These are phyloP conservation scores for Pyrus betulifolia DNA, from an alignment of 306 rosid genomes.

Conservation along the genomic window DNA sequence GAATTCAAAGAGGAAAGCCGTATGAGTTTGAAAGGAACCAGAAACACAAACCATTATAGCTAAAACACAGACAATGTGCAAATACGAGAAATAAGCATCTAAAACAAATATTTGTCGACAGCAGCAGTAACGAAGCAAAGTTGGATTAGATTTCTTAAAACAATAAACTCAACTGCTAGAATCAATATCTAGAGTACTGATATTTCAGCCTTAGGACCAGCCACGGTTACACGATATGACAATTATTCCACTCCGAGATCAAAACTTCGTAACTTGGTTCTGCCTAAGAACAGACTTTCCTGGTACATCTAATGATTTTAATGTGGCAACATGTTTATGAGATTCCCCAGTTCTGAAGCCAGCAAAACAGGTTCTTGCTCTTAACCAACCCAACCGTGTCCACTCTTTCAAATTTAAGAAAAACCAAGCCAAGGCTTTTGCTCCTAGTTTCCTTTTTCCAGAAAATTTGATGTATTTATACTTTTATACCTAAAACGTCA, in stretches of 20 bases:
- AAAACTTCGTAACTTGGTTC: neutral
- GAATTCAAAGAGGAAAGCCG: constrained; percentile 10
- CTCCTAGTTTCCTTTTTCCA: neutral
- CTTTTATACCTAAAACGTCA: neutral
- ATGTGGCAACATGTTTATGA: neutral
- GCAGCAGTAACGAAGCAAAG: neutral
- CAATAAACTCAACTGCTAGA: no score
- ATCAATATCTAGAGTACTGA: no score
- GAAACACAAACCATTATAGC: no score
- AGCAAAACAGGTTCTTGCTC: neutral
- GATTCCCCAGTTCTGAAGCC: neutral
- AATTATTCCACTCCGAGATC: no score
- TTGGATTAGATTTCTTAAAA: no score
- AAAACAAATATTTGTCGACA: neutral
- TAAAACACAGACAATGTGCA: neutral
- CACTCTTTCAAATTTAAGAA: neutral
- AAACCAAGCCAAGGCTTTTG: neutral
- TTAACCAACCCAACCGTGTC: neutral
- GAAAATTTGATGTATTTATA: neutral
- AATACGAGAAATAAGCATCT: neutral
- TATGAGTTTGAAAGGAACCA: no score
- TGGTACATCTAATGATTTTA: neutral
- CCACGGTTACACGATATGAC: no score
- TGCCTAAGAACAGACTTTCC: no score
- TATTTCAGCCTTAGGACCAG: no score